These are phyloP conservation scores for Lentinula sp. DNA, from an alignment of 768 basidiomycete genomes.

Conservation along the genomic window DNA sequence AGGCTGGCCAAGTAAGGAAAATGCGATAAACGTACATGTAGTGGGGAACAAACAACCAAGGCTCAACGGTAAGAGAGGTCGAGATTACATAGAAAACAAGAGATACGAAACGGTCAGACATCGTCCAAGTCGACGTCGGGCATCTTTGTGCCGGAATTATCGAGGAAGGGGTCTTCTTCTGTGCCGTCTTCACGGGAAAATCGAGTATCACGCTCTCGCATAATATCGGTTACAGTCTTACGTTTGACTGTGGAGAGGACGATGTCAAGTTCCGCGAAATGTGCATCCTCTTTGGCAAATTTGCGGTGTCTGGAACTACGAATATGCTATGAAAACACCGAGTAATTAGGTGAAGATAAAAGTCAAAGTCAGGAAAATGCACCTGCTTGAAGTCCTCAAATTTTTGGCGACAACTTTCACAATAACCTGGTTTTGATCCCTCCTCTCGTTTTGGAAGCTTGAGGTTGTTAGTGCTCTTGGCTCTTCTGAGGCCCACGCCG, in stretches of 20 bases:
- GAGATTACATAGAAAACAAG: neutral
- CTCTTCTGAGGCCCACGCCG: constrained; percentile 49
- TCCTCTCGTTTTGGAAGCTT: constrained; percentile 76
- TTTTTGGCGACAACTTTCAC: constrained; percentile 90
- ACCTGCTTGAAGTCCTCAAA: constrained; percentile 86
- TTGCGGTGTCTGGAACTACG: constrained; percentile 67
- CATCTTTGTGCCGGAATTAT: neutral
- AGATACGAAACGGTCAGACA: neutral
- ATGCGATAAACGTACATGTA: neutral
- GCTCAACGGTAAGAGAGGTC: neutral
- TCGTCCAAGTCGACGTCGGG: constrained; percentile 2
- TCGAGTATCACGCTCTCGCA: constrained; percentile 12
- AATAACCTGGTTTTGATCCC: constrained; percentile 90
- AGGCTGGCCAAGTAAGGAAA: neutral
- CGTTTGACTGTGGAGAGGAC: constrained; percentile 61
- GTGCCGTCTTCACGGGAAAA: neutral
- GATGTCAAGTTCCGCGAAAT: constrained; percentile 75
- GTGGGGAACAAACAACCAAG: neutral
- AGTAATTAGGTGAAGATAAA: constrained; percentile 3
- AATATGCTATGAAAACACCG: constrained; percentile 52
- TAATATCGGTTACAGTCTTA: constrained; percentile 28
- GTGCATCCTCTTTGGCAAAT: constrained; percentile 71
- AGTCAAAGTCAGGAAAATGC: constrained; percentile 20
- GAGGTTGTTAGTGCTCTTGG: constrained; percentile 76
- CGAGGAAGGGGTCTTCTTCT: neutral